Evolutionary conservation across 345 rosid species (phyloP).

Genomic region (Sonneratia caseolaris): DNA sequence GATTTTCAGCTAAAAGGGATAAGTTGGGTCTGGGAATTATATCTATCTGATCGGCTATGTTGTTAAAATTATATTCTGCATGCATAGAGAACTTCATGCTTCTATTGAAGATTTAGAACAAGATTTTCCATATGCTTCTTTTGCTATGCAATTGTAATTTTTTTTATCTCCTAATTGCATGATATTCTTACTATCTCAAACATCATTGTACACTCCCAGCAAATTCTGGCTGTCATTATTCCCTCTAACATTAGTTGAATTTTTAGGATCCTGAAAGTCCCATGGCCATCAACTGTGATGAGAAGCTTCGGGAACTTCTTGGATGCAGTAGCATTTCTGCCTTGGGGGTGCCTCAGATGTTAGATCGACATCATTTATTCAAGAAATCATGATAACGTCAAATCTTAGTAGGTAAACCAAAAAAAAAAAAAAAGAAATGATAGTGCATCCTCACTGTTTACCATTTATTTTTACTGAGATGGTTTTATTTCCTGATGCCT

Average conservation of each 20-base stretch:
- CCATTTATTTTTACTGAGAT: neutral
- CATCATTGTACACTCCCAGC: neutral
- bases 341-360: conserved; percentile 28
- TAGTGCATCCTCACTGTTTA: neutral
- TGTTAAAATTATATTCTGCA: neutral
- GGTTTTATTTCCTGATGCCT: neutral
- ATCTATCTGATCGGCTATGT: neutral
- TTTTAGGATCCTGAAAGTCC: conserved; percentile 22
- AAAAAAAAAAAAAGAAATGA: neutral
- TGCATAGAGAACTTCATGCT: neutral
- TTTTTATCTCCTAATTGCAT: neutral
- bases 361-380: conserved; percentile 61
- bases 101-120: neutral
- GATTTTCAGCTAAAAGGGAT: neutral
- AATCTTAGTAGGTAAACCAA: neutral
- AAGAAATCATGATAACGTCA: conserved; percentile 39
- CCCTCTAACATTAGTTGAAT: neutral
- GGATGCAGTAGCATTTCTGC: conserved; percentile 25
- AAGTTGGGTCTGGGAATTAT: neutral
- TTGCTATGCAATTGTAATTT: neutral
- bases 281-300: conserved; percentile 19
- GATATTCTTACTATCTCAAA: neutral
- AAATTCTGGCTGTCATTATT: neutral
- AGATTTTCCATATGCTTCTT: neutral
- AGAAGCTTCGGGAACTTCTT: conserved; percentile 21